Percentiles rank a stretch among this genome's conserved stretches.
These are phyloP conservation scores for Gentiana dahurica DNA, from an alignment of 257 asterid species.

Conservation along the genomic window DNA sequence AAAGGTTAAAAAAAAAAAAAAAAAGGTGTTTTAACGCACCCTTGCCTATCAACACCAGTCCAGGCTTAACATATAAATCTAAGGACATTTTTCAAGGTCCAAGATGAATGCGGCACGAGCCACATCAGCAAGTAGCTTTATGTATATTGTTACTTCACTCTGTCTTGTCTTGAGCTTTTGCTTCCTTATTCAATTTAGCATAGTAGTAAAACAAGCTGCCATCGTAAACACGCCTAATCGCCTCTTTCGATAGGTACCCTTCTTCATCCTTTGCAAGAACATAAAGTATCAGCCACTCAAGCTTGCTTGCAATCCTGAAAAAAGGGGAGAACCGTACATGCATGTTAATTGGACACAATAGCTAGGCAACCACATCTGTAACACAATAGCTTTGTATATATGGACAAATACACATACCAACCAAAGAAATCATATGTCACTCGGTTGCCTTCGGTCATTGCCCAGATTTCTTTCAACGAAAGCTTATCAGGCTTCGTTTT, in stretches of 20 bases:
- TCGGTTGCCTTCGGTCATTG: constrained; percentile 61
- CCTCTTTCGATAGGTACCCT: constrained; percentile 76
- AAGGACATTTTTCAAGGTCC: no score
- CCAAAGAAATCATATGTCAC: constrained; percentile 40
- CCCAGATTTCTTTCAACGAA: constrained; percentile 53
- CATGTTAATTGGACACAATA: no score
- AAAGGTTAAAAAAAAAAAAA: no score
- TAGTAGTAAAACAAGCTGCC: constrained; percentile 87
- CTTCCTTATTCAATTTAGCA: constrained; percentile 40
- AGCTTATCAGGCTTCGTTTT: constrained; percentile 61
- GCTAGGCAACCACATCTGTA: not conserved
- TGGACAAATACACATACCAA: constrained; percentile 1
- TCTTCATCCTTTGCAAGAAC: constrained; percentile 62
- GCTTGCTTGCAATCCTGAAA: constrained; percentile 48
- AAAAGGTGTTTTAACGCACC: no score
- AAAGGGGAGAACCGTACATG: not conserved
- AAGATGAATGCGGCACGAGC: no score
- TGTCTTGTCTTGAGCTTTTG: constrained; percentile 15
- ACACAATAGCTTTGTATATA: no score
- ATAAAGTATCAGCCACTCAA: constrained; percentile 60
- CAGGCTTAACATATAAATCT: no score
- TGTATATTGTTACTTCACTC: constrained; percentile 4
- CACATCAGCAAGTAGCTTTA: no score
- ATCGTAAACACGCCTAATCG: constrained; percentile 64
- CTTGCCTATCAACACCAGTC: no score